phyloP scores from a whole-genome alignment of 140 eudicot genomes.

The Senecio squalidus region DNA sequence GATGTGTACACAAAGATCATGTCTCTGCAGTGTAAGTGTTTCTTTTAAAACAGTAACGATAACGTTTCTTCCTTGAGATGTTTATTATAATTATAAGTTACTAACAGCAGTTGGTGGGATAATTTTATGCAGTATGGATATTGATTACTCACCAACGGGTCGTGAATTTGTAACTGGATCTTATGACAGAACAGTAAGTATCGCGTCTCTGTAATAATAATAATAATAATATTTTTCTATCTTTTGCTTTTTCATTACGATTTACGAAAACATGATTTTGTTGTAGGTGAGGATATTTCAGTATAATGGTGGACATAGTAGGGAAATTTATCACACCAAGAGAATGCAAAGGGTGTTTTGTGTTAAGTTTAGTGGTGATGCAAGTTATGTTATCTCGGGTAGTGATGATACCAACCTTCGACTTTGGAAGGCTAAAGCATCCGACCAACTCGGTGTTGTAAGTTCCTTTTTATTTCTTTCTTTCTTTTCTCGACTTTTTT shows the following conservation, averaged over 20 bases:
- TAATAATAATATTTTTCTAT: background rate
- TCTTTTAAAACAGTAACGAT: no score
- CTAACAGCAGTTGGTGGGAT: background rate
- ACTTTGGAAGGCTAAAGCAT: slow-evolving; percentile 97
- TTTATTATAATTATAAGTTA: no score
- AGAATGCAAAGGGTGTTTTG: slow-evolving; percentile 99
- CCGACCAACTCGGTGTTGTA: slow-evolving; percentile 96
- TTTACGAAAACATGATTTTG: no score
- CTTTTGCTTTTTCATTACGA: no score
- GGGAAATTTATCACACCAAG: slow-evolving; percentile 96
- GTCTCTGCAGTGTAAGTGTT: slow-evolving; percentile 99
- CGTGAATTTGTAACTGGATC: slow-evolving; percentile 98
- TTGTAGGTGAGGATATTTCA: slow-evolving; percentile 77
- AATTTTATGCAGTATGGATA: slow-evolving; percentile 67
- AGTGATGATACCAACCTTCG: slow-evolving; percentile 97
- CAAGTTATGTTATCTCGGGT: slow-evolving; percentile 84
- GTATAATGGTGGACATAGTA: slow-evolving; percentile 94
- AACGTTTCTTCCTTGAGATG: no score
- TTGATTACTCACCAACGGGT: slow-evolving; percentile 97
- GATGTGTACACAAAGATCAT: slow-evolving; percentile 90
- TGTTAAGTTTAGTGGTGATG: slow-evolving; percentile 86
- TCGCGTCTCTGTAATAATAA: no score
- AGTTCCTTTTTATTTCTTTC: slow-evolving; percentile 11
- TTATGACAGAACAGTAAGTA: slow-evolving; percentile 91
- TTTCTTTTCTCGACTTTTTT: background rate